These are phyloP conservation scores for Pythium sukuiense DNA, from an alignment of 352 stramenopile species.

Conservation along the genomic window DNA sequence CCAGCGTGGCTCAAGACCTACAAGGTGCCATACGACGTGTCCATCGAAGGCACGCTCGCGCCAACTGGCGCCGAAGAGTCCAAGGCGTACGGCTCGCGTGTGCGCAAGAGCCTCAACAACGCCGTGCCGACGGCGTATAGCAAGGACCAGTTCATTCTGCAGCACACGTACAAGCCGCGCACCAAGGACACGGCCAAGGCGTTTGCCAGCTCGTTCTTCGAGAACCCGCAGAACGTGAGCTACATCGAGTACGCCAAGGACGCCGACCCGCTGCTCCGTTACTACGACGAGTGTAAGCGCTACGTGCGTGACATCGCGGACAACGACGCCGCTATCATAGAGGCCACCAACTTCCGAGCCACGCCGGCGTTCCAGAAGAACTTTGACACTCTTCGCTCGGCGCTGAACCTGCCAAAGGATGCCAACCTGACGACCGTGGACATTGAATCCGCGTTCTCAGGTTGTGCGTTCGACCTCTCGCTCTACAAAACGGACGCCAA, in stretches of 20 bases:
- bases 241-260: conserved; percentile 36
- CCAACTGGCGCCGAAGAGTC: conserved; percentile 26
- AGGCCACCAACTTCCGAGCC: conserved; percentile 11
- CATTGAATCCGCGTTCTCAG: conserved; percentile 18
- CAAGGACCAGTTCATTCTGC: conserved; percentile 39
- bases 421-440: conserved; percentile 18
- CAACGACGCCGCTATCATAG: conserved; percentile 28
- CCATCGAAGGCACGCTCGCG: conserved; percentile 44
- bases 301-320: conserved; percentile 53
- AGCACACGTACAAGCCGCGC: conserved; percentile 52
- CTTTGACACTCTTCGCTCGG: conserved; percentile 15
- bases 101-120: conserved; percentile 7
- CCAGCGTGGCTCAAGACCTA: conserved; percentile 65
- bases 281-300: conserved; percentile 56
- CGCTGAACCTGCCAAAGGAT: conserved; percentile 13
- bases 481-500: conserved; percentile 22
- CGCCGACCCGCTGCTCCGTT: conserved; percentile 44
- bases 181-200: conserved; percentile 57
- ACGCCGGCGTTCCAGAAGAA: conserved; percentile 15
- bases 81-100: conserved; percentile 10
- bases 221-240: conserved; percentile 40
- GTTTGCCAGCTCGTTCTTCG: conserved; percentile 56
- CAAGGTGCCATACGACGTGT: conserved; percentile 64
- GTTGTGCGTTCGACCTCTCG: conserved; percentile 20
- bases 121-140: conserved; percentile 32